Evolutionary conservation across 768 basidiomycete species (phyloP), one percentile per base, ranked within the genome.

Genomic region (Boletus rex-veris): DNA sequence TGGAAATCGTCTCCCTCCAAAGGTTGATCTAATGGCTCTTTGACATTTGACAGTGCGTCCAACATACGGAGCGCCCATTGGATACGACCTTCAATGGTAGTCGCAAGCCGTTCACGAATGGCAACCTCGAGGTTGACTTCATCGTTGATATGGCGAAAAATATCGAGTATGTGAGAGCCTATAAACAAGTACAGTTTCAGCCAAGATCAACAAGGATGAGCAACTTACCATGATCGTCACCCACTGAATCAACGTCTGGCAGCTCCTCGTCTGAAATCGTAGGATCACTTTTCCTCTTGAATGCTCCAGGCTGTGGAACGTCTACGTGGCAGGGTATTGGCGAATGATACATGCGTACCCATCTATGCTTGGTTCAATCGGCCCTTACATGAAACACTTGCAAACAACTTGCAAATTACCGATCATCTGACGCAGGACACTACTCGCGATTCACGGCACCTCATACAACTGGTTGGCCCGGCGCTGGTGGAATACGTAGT

Each of bases 121-220:
- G 72, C 64, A 18, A 80, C 69, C 53, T 80, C 78, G 36, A 78
- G 60, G 57, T 74, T 69, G 2, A 80, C 50, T 53, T 80, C 79
- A 37, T 80, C 73, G 3, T 45, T 35, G 38, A 71, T 52, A 44
- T 58, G 44, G 16, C 49, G 63, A 54, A 50, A 51, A 28, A 63
- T 42, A 19, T 60, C 41, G 39, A 47, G 42, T 15, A 55, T 56
- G 28, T 41, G 50, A 36, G 60, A 45, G 14, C 53, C 67, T 69
- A 39, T 45, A 18, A 39, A 40, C 40, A 38, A 48, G 7, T 28
- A 21, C 6, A 11, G 19, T 33, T 26, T 55, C 19, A 58, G 28
- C 31, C 15, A 16, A 46, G 30, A 55, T 37, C n/a, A 2, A 47
- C 24, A 21, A 42, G 44, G 31, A 35, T 21, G 26, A 37, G 33